Percentiles rank a stretch among this genome's conserved stretches.
Conservation (phyloP, 345 rosid species). For the Reutealis trisperma region DNA sequence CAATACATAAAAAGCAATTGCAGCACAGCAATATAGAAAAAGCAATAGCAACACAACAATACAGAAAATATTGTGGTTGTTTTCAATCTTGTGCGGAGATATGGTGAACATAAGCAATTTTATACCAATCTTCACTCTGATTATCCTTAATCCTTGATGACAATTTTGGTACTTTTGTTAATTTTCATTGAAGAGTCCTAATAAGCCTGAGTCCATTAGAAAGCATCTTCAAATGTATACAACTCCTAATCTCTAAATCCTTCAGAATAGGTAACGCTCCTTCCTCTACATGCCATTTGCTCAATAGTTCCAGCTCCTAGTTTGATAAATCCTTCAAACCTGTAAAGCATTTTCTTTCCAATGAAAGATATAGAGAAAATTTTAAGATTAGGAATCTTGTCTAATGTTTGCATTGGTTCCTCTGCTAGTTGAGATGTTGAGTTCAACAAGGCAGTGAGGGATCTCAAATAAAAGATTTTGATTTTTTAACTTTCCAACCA, state of each 20-base stretch:
- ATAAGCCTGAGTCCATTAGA: background rate
- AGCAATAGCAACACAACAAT: no score
- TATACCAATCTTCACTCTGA: no score
- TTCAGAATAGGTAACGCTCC: background rate
- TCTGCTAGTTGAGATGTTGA: conserved; percentile 4
- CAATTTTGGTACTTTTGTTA: background rate
- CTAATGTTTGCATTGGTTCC: conserved; percentile 25
- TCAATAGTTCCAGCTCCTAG: background rate
- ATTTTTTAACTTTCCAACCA: background rate
- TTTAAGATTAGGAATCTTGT: conserved; percentile 21
- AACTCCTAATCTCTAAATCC: background rate
- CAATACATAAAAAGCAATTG: no score
- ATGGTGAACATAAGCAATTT: no score
- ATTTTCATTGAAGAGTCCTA: background rate
- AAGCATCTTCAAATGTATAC: background rate
- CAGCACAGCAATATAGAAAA: no score
- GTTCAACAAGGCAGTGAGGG: conserved; percentile 23
- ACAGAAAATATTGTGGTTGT: no score
- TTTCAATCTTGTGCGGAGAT: no score
- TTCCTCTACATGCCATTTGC: background rate
- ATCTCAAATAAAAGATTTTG: conserved; percentile 4
- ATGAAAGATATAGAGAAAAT: conserved; percentile 9
- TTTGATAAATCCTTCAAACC: conserved; percentile 15
- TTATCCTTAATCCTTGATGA: no score
- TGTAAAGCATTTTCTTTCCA: conserved; percentile 24